Conservation (phyloP, 148 eudicot genomes). For the Limonium bicolor region DNA sequence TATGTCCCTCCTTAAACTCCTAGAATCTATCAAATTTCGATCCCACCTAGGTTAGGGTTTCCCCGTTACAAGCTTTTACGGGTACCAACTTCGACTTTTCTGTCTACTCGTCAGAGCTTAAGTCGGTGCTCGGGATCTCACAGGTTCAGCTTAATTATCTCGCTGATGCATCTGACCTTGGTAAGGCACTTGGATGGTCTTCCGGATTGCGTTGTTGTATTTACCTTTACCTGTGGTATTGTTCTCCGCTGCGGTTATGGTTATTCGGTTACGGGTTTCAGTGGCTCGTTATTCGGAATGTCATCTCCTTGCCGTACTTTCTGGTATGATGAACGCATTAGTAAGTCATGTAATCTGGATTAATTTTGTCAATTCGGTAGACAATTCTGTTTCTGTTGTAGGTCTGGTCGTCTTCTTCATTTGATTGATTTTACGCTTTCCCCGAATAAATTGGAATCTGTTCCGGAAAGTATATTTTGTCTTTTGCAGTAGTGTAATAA, state of each 20-base stretch:
- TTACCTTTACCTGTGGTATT: conserved; percentile 54
- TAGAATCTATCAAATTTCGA: too few species aligned
- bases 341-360: background rate
- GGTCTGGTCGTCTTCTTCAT: background rate
- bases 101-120: conserved; percentile 65
- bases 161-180: conserved; percentile 81
- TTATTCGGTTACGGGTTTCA: conserved; percentile 63
- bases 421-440: too few species aligned
- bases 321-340: conserved; percentile 24
- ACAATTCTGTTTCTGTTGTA: background rate
- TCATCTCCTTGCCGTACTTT: conserved; percentile 51
- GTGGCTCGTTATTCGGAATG: conserved; percentile 42
- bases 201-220: conserved; percentile 65
- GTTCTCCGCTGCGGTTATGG: conserved; percentile 48
- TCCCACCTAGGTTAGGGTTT: too few species aligned
- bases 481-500: too few species aligned
- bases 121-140: conserved; percentile 41
- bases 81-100: conserved; percentile 94
- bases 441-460: too few species aligned
- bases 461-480: too few species aligned
- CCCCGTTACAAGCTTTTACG: conserved; percentile 83
- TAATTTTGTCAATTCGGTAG: background rate
- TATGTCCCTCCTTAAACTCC: too few species aligned
- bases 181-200: conserved; percentile 83
- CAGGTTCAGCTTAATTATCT: conserved; percentile 82